phyloP scores from a whole-genome alignment of 352 stramenopile species.

The Globisporangium uncinulatum region DNA sequence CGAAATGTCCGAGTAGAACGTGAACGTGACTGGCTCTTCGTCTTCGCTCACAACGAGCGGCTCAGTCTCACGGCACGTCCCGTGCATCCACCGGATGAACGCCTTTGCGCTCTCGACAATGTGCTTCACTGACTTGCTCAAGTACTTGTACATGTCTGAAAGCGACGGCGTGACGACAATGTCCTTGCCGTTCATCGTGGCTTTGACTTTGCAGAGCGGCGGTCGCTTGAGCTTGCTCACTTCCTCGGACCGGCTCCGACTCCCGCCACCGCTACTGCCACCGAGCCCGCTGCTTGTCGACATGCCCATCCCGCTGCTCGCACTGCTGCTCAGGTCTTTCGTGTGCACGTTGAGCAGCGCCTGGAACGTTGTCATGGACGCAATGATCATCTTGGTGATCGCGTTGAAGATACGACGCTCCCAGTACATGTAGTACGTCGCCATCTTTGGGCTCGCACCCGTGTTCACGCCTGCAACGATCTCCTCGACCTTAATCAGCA shows the following conservation, averaged over 20 bases:
- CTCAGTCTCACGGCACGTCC: slow-evolving; percentile 89
- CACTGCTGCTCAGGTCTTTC: slow-evolving; percentile 66
- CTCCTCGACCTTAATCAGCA: slow-evolving; percentile 96
- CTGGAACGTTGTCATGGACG: slow-evolving; percentile 93
- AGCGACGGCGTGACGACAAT: slow-evolving; percentile 92
- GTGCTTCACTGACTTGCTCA: slow-evolving; percentile 93
- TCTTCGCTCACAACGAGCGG: slow-evolving; percentile 89
- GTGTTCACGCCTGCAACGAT: slow-evolving; percentile 93
- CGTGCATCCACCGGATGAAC: slow-evolving; percentile 95
- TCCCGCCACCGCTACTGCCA: slow-evolving; percentile 4
- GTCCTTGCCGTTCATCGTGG: slow-evolving; percentile 93
- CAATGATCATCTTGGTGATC: slow-evolving; percentile 95
- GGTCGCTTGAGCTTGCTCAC: slow-evolving; percentile 72
- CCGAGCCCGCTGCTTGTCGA: slow-evolving; percentile 14
- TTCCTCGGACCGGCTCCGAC: slow-evolving; percentile 34
- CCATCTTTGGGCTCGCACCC: slow-evolving; percentile 84
- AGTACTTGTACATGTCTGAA: slow-evolving; percentile 95
- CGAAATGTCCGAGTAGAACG: slow-evolving; percentile 94
- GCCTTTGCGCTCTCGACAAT: slow-evolving; percentile 93
- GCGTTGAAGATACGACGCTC: slow-evolving; percentile 95
- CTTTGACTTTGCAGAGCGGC: slow-evolving; percentile 92
- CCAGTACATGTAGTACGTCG: slow-evolving; percentile 97
- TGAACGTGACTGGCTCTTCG: slow-evolving; percentile 92
- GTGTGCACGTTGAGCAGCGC: slow-evolving; percentile 88
- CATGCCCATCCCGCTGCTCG: slow-evolving; percentile 34